phyloP scores from a whole-genome alignment of 2,329 filamentous ascomycete genomes.

The Aspergillus sergii region DNA sequence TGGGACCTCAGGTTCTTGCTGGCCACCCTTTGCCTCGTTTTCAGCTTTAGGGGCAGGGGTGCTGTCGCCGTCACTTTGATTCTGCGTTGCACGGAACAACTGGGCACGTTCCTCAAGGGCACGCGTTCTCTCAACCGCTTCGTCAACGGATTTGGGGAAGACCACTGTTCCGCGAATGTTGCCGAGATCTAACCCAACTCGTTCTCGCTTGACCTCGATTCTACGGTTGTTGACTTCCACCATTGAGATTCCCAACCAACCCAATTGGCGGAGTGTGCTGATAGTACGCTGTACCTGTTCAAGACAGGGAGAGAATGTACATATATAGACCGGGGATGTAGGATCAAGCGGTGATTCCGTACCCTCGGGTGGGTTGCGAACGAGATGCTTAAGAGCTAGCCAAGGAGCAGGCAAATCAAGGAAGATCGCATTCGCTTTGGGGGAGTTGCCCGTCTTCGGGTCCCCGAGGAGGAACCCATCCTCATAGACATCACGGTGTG shows the following conservation, averaged over 20 bases:
- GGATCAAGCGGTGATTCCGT: slow-evolving; percentile 65
- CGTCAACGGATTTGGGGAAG: slow-evolving; percentile 69
- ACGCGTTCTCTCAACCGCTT: slow-evolving; percentile 73
- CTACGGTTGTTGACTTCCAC: slow-evolving; percentile 81
- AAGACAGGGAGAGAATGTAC: slow-evolving; percentile 95
- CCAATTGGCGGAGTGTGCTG: slow-evolving; percentile 73
- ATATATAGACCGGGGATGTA: slow-evolving; percentile 73
- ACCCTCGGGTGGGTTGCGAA: slow-evolving; percentile 38
- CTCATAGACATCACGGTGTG: slow-evolving; percentile 53
- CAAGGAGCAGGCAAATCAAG: slow-evolving; percentile 55
- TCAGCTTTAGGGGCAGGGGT: slow-evolving; percentile 15
- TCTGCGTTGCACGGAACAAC: slow-evolving; percentile 58
- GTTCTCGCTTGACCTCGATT: slow-evolving; percentile 80
- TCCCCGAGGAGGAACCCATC: slow-evolving; percentile 49
- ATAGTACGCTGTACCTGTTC: slow-evolving; percentile 92
- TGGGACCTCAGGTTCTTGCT: slow-evolving; percentile 37
- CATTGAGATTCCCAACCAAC: slow-evolving; percentile 93
- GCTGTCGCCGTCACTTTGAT: slow-evolving; percentile 21
- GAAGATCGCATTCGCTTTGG: slow-evolving; percentile 51
- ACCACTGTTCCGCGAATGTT: slow-evolving; percentile 68
- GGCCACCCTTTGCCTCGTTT: slow-evolving; percentile 17
- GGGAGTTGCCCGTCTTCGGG: slow-evolving; percentile 39
- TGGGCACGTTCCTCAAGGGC: slow-evolving; percentile 72
- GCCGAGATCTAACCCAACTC: slow-evolving; percentile 72
- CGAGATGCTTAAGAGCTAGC: slow-evolving; percentile 52